A percentile compares a stretch with the other conserved stretches of the same genome.
These are phyloP conservation scores for Hymenoscyphus occultus DNA, from an alignment of 2,329 filamentous ascomycete species.

Conservation along the genomic window DNA sequence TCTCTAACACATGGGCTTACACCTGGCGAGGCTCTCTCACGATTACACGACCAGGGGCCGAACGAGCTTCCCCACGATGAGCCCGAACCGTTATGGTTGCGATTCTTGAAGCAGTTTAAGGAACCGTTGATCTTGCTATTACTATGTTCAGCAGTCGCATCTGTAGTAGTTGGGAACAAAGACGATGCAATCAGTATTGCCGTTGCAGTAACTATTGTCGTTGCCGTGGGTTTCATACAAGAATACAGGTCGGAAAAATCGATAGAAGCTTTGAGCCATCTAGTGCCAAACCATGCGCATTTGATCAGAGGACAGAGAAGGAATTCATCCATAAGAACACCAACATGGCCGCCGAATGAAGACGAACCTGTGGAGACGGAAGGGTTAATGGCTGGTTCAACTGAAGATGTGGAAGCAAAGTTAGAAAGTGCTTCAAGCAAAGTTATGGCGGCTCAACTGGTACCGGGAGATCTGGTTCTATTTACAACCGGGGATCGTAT, in stretches of 20 bases:
- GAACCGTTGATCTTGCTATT: slow-evolving; percentile 93
- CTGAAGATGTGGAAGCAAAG: slow-evolving; percentile 56
- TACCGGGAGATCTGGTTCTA: slow-evolving; percentile 87
- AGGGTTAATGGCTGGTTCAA: slow-evolving; percentile 28
- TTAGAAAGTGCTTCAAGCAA: slow-evolving; percentile 70
- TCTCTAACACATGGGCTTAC: slow-evolving; percentile 82
- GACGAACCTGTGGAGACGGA: slow-evolving; percentile 27
- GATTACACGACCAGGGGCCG: slow-evolving; percentile 76
- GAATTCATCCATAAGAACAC: slow-evolving; percentile 25
- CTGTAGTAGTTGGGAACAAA: slow-evolving; percentile 85
- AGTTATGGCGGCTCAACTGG: slow-evolving; percentile 81
- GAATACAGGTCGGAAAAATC: slow-evolving; percentile 98
- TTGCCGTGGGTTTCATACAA: slow-evolving; percentile 92
- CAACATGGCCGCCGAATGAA: slow-evolving; percentile 48
- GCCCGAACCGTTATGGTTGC: slow-evolving; percentile 90
- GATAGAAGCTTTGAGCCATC: slow-evolving; percentile 85
- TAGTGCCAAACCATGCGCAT: slow-evolving; percentile 94
- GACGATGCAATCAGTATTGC: slow-evolving; percentile 96
- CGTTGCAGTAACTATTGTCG: slow-evolving; percentile 93
- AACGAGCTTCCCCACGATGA: slow-evolving; percentile 95
- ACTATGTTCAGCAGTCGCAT: slow-evolving; percentile 82
- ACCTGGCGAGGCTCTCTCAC: slow-evolving; percentile 73
- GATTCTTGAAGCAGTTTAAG: slow-evolving; percentile 95
- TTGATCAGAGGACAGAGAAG: slow-evolving; percentile 61
- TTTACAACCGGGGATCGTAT: slow-evolving; percentile 97